These are phyloP conservation scores for Parachaetomium inaequale DNA, from an alignment of 495 filamentous ascomycete genomes.

Conservation along the genomic window DNA sequence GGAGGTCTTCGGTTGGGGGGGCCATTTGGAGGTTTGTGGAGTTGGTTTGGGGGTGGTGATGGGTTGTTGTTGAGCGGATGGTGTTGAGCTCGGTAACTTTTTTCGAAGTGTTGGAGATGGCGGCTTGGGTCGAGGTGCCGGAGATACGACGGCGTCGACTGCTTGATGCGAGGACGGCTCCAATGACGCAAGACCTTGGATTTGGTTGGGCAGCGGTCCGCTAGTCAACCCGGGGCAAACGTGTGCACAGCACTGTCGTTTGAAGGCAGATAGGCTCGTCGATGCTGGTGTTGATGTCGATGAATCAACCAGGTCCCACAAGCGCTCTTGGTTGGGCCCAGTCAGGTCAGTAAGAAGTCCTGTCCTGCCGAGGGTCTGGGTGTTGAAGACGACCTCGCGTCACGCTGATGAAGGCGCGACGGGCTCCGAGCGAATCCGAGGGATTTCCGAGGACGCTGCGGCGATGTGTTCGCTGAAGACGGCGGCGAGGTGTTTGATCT, in stretches of 20 bases:
- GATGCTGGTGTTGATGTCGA: not conserved
- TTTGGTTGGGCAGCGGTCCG: no score
- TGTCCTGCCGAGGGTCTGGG: no score
- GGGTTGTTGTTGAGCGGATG: not conserved
- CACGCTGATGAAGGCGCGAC: not conserved
- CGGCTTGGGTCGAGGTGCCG: no score
- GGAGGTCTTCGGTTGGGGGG: conserved; percentile 17
- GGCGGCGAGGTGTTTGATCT: not conserved
- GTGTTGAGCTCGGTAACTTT: not conserved
- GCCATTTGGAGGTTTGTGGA: not conserved
- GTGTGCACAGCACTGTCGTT: not conserved
- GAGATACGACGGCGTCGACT: no score
- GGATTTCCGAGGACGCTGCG: not conserved
- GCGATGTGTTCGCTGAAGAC: not conserved
- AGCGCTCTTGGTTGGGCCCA: not conserved
- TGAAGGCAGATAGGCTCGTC: not conserved
- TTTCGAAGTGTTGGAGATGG: no score
- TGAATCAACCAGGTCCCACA: not conserved
- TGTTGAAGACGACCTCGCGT: not conserved
- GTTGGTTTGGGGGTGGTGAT: not conserved
- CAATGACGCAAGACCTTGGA: no score
- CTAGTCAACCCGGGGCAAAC: no score
- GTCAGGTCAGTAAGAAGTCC: no score
- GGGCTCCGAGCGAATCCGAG: not conserved
- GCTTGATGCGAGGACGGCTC: no score